These are phyloP conservation scores for Cordyceps fumosorosea DNA, from an alignment of 2,329 filamentous ascomycete species.

Conservation along the genomic window DNA sequence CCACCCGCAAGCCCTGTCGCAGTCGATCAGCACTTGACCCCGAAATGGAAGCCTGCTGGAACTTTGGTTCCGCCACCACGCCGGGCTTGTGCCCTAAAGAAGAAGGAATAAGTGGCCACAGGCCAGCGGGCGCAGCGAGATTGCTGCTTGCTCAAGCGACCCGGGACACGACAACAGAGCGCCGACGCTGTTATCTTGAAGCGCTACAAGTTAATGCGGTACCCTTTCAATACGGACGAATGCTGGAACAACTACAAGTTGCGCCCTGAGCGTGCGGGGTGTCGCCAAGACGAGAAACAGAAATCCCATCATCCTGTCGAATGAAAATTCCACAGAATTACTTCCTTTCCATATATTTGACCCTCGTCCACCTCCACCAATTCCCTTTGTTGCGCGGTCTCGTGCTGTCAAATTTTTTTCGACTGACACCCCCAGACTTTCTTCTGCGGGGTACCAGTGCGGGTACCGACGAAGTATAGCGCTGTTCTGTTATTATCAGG, in stretches of 20 bases:
- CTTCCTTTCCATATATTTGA: neutral
- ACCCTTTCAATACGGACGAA: neutral
- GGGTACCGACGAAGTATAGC: neutral
- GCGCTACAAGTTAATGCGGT: neutral
- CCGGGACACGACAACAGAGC: neutral
- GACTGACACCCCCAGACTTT: constrained; percentile 2
- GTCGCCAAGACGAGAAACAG: neutral
- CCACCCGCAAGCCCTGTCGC: constrained; percentile 8
- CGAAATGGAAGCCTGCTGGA: constrained; percentile 8
- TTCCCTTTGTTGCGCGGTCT: neutral
- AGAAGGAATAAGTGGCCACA: constrained; percentile 3
- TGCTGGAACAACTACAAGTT: neutral
- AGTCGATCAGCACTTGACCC: constrained; percentile 11
- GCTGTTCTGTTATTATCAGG: neutral
- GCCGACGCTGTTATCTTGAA: neutral
- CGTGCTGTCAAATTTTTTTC: constrained; percentile 9
- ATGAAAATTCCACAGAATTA: neutral
- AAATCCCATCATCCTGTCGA: neutral
- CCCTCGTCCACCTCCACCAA: neutral
- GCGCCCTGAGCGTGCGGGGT: neutral
- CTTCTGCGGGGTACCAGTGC: neutral
- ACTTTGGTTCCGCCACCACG: constrained; percentile 6
- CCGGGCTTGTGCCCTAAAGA: constrained; percentile 12
- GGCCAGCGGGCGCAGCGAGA: neutral
- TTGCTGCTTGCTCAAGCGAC: neutral